A percentile compares a stretch with the other conserved stretches of the same genome.
Evolutionary conservation across 2,329 filamentous ascomycete species (phyloP).

Genomic region (Tolypocladium pustulatum): DNA sequence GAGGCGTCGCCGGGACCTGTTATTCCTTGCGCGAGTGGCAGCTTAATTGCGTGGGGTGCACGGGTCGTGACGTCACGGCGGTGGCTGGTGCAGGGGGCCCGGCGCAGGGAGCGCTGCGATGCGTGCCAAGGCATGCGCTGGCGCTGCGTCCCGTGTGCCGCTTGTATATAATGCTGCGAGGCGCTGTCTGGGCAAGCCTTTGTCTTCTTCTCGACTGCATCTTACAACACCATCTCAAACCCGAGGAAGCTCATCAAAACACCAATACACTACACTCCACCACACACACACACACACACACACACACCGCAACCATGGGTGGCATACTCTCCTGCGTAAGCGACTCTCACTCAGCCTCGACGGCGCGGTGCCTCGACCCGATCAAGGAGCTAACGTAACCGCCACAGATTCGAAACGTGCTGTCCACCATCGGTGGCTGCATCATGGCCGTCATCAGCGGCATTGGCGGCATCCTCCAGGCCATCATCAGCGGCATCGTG

Average conservation of each 20-base stretch:
- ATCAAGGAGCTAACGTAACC: constrained; percentile 7
- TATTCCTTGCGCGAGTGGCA: no score
- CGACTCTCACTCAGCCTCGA: constrained; percentile 12
- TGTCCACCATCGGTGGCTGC: constrained; percentile 54
- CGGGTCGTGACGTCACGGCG: neutral
- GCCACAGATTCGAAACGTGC: constrained; percentile 43
- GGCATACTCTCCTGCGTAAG: constrained; percentile 76
- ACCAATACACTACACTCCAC: neutral
- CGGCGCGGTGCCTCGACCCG: neutral
- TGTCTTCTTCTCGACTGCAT: neutral
- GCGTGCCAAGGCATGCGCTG: neutral
- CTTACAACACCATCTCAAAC: neutral
- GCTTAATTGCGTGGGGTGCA: neutral
- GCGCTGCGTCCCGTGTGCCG: neutral
- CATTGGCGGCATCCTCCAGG: constrained; percentile 52
- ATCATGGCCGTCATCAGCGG: constrained; percentile 60
- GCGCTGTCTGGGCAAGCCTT: neutral
- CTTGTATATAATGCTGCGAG: neutral
- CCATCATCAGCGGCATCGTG: constrained; percentile 59
- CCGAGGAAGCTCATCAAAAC: neutral
- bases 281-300: neutral
- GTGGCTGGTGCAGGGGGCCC: neutral
- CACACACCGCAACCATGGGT: constrained; percentile 47
- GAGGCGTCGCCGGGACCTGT: no score
- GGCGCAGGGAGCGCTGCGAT: neutral